Conservation (phyloP, 2,329 filamentous ascomycete species). For the Epichloe hybrida region DNA sequence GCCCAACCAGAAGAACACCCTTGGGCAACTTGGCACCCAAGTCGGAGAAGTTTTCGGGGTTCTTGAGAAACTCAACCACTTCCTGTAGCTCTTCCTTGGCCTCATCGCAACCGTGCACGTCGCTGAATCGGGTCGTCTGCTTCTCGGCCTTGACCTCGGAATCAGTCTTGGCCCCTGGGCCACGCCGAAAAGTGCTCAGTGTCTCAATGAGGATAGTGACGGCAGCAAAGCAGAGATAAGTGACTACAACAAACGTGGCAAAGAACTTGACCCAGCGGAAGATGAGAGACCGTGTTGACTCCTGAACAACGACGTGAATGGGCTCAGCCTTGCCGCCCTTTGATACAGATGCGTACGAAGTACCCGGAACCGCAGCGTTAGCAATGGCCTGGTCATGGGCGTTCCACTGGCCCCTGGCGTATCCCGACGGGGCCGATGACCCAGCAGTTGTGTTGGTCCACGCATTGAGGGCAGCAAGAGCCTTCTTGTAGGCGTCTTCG, state of each 20-base stretch:
- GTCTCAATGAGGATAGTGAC: slow-evolving; percentile 75
- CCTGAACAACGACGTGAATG: slow-evolving; percentile 92
- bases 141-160: slow-evolving; percentile 86
- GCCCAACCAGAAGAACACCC: slow-evolving; percentile 86
- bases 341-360: slow-evolving; percentile 9
- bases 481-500: slow-evolving; percentile 68
- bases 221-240: slow-evolving; percentile 66
- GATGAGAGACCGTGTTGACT: slow-evolving; percentile 62
- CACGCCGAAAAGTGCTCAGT: slow-evolving; percentile 63
- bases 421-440: slow-evolving; percentile 9
- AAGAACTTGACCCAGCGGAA: slow-evolving; percentile 91
- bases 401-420: slow-evolving; percentile 16
- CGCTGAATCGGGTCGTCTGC: slow-evolving; percentile 79
- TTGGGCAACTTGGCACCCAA: slow-evolving; percentile 95
- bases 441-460: slow-evolving; percentile 15
- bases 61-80: slow-evolving; percentile 88
- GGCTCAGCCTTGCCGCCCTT: slow-evolving; percentile 68
- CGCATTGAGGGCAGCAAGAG: slow-evolving; percentile 36
- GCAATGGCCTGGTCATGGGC: slow-evolving; percentile 17
- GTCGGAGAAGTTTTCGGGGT: slow-evolving; percentile 83
- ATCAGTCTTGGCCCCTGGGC: slow-evolving; percentile 53
- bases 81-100: slow-evolving; percentile 97
- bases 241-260: slow-evolving; percentile 61
- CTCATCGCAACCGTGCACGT: slow-evolving; percentile 95
- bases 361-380: slow-evolving; percentile 14